Conservation (phyloP, 2,329 filamentous ascomycete genomes). For the Ramularia collo-cygni region DNA sequence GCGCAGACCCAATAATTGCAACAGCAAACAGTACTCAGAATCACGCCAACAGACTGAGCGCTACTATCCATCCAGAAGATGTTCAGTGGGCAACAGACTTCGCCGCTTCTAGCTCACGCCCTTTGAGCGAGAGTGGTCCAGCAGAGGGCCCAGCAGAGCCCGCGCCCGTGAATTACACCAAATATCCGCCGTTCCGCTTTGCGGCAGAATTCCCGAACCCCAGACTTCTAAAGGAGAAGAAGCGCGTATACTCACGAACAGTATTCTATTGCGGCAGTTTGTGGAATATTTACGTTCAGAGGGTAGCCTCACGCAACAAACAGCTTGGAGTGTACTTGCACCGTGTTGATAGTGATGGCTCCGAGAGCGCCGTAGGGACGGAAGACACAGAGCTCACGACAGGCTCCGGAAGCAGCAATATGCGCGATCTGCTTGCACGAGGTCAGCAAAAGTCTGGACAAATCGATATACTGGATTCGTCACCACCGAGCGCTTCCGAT, state of each 20-base stretch:
- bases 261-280: slow-evolving; percentile 53
- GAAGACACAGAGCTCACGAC: slow-evolving; percentile 29
- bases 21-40: slow-evolving; percentile 38
- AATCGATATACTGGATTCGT: slow-evolving; percentile 15
- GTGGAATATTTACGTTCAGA: slow-evolving; percentile 59
- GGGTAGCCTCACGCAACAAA: slow-evolving; percentile 48
- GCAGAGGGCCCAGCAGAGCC: slow-evolving; percentile 8
- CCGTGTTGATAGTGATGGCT: slow-evolving; percentile 31
- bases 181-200: slow-evolving; percentile 54
- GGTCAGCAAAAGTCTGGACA: slow-evolving; percentile 23
- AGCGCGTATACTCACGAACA: slow-evolving; percentile 52
- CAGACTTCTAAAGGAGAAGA: slow-evolving; percentile 51
- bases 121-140: slow-evolving; percentile 8
- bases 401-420: slow-evolving; percentile 13
- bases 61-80: slow-evolving; percentile 48
- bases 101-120: slow-evolving; percentile 38
- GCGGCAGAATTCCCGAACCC: slow-evolving; percentile 53
- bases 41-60: slow-evolving; percentile 42
- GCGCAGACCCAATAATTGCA: slow-evolving; percentile 46
- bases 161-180: slow-evolving; percentile 40
- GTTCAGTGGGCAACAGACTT: slow-evolving; percentile 52
- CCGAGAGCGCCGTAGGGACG: slow-evolving; percentile 41
- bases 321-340: slow-evolving; percentile 55
- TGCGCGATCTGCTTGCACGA: slow-evolving; percentile 24
- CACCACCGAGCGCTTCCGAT: slow-evolving; percentile 5